Base-by-base conservation (phyloP, 164 flowering plant genomes). In the Houttuynia cordata region DNA sequence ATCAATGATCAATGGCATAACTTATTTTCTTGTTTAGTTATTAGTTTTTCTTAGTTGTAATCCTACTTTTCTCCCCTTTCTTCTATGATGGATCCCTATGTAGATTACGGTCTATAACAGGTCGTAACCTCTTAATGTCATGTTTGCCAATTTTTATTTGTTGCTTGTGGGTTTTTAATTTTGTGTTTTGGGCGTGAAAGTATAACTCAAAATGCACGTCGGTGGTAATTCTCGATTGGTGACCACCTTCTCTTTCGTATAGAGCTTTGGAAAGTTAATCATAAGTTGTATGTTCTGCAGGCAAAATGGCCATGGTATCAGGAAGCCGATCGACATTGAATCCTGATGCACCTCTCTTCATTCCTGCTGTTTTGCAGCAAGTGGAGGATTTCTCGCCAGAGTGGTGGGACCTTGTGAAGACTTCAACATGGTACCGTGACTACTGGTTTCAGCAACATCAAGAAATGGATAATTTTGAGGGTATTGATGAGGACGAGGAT, bases 361-460 rank as follows among this genome's bases (percentile, higher is more conserved):
- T 91, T 50, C 97, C 94, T 8, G 86, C 93, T 19, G 82, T 82
- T 14, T 60, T 81, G 24, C 84, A 83, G 17, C 93, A 80, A 61
- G 89, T 91, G 66, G 96, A 88, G 79, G 97, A 91, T 69, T 91
- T 88, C 78, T 86, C 97, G 0, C 94, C 93, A 0, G 89, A 91
- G 62, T 88, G 97, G 97, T 91, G 89, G 87, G 72, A 86, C 12
- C 75, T 86, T 66, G 86, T 91, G 55, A 84, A 80, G 3, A 84
- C 87, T 7, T 79, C 93, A 10, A 78, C 82, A 15, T 88, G 96
- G 93, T 88, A 76, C 75, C 81, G 68, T 14, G 80, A 84, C 49
- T 88, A 84, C 72, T 88, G 97, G 97, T 74, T 91, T 10, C 79
- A 81, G 69, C 75, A 78, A 51, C 49, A 45, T 45, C 82, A 81